Percentiles rank a stretch among this genome's conserved stretches.
Conservation (phyloP, 306 rosid genomes). For the Cicer judaicum region DNA sequence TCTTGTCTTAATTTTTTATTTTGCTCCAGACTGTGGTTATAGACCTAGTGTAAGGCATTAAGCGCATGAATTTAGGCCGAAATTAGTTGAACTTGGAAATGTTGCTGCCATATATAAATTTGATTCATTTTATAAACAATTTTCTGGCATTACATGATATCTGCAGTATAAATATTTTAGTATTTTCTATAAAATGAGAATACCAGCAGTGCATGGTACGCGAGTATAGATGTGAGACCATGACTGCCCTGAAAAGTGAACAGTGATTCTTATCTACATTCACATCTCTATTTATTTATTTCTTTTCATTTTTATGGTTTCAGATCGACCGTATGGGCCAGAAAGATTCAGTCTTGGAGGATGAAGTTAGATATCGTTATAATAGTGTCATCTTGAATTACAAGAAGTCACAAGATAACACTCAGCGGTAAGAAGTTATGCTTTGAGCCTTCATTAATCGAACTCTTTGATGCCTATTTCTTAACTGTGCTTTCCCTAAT, state of each 20-base stretch:
- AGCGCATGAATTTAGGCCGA: conserved; percentile 7
- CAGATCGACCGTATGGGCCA: conserved; percentile 90
- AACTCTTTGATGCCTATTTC: conserved; percentile 23
- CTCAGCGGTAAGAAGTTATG: conserved; percentile 70
- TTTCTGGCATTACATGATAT: conserved; percentile 9
- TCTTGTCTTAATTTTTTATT: conserved; percentile 13
- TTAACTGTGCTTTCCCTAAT: conserved; percentile 13
- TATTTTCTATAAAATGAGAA: conserved; percentile 28
- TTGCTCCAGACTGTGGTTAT: neutral
- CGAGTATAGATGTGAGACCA: conserved; percentile 35
- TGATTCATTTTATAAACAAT: conserved; percentile 12
- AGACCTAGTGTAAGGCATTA: neutral
- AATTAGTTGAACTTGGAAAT: conserved; percentile 17
- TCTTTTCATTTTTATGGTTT: conserved; percentile 30
- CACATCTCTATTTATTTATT: conserved; percentile 36
- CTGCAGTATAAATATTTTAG: neutral
- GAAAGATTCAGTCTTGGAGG: conserved; percentile 72
- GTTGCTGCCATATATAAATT: conserved; percentile 30
- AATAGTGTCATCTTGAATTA: conserved; percentile 74
- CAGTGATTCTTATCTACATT: conserved; percentile 16
- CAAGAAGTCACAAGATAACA: conserved; percentile 92
- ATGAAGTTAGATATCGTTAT: conserved; percentile 85
- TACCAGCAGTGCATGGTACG: conserved; percentile 22
- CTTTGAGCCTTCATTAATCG: conserved; percentile 31
- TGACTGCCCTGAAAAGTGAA: conserved; percentile 36